phyloP scores from a whole-genome alignment of 495 filamentous ascomycete species.

The Darksidea phi region DNA sequence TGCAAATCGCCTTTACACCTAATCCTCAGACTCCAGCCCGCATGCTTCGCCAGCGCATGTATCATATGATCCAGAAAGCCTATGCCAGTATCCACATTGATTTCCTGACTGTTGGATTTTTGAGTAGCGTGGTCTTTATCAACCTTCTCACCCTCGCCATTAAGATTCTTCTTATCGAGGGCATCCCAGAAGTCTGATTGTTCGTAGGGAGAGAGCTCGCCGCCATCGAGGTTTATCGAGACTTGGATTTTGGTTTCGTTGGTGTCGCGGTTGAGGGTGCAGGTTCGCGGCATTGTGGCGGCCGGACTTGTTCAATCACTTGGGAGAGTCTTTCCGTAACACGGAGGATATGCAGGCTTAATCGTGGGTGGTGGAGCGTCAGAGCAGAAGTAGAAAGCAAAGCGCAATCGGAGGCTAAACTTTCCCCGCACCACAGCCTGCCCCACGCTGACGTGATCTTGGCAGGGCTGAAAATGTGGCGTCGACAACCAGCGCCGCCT shows the following conservation, averaged over 20 bases:
- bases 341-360: neutral
- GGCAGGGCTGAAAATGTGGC: slow-evolving; percentile 20
- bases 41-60: slow-evolving; percentile 92
- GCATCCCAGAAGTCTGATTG: slow-evolving; percentile 50
- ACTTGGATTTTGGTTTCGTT: slow-evolving; percentile 97
- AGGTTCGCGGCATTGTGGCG: slow-evolving; percentile 54
- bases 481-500: neutral
- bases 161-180: slow-evolving; percentile 41
- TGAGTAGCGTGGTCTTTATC: slow-evolving; percentile 72
- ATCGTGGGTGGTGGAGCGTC: neutral
- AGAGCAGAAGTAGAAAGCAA: slow-evolving; percentile 6
- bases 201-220: slow-evolving; percentile 54
- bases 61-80: slow-evolving; percentile 99
- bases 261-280: slow-evolving; percentile 77
- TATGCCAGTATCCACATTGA: slow-evolving; percentile 87
- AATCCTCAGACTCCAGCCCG: slow-evolving; percentile 83
- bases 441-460: slow-evolving; percentile 1
- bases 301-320: neutral
- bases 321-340: neutral
- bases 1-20: slow-evolving; percentile 83
- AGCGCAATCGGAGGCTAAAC: slow-evolving; percentile 1
- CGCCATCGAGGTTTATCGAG: slow-evolving; percentile 89
- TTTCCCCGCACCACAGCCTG: neutral
- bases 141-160: slow-evolving; percentile 42
- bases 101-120: slow-evolving; percentile 73